Evolutionary conservation across 345 rosid genomes (phyloP), one percentile per base, ranked within the genome.

Genomic region (Boechera divaricarpa): DNA sequence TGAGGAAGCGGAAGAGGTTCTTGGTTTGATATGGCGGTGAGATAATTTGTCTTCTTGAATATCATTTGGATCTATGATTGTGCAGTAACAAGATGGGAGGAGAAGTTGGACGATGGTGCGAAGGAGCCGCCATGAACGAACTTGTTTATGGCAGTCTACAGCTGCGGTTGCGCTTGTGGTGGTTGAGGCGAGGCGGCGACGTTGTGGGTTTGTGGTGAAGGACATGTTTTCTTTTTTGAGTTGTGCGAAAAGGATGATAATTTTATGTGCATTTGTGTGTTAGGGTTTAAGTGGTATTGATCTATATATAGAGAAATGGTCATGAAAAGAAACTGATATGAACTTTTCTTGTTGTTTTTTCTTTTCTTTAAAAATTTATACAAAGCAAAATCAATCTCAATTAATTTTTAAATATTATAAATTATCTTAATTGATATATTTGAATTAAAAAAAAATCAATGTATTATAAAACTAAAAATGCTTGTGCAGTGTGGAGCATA

Each of bases 71-170:
- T 83, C 82, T 2, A 69, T 8, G 49, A 78, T 65, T 47, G 80
- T 49, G 80, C 86, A 79, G 52, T 81, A 77, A 81, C 96, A 90
- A 58, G 67, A 83, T 11, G 96, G 93, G 49, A 89, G 69, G 48
- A 90, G 85, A 44, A 89, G 86, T 56, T 81, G 71, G 10, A 84
- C 39, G 61, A 91, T 87, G 60, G 80, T 81, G 8, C 88, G 87
- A 18, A 88, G 82, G 66, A 90, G 83, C 71, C 91, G 79, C 96
- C 96, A 90, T 41, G 93, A 90, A 32, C 89, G 90, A 66, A 89
- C 91, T 61, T 90, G 96, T 74, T 88, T 88, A 21, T 90, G 84
- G 83, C 96, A 90, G 72, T 90, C 93, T 16, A 88, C 88, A n/a
- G 87, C 35, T 75, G 87, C 70, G 53, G 83, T 39, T 24, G 81